Evolutionary conservation across 2,329 filamentous ascomycete genomes (phyloP).

Genomic region (Arthrinium puccinioides): DNA sequence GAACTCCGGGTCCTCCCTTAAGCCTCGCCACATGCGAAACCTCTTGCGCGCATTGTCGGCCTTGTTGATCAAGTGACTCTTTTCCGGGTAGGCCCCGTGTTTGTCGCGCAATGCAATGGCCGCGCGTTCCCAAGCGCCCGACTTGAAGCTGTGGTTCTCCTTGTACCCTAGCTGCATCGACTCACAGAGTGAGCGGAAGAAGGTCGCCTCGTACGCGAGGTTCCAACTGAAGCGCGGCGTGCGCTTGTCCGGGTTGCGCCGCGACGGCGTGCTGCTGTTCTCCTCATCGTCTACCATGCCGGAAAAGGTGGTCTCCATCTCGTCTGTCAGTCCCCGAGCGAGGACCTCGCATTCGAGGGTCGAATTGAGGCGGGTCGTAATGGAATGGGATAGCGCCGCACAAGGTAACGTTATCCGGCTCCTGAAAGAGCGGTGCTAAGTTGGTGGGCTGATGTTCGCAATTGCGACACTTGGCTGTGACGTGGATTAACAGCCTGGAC

Average conservation of each 20-base stretch:
- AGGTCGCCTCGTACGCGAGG: conserved; percentile 49
- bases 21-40: conserved; percentile 53
- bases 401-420: too few relatives aligned
- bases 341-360: not conserved
- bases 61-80: conserved; percentile 57
- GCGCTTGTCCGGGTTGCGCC: conserved; percentile 22
- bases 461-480: too few relatives aligned
- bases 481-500: too few relatives aligned
- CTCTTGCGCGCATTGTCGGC: conserved; percentile 57
- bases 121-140: conserved; percentile 53
- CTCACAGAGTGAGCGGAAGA: conserved; percentile 53
- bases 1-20: conserved; percentile 51
- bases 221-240: conserved; percentile 54
- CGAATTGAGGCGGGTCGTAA: too few relatives aligned
- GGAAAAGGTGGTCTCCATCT: not conserved
- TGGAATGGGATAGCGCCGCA: too few relatives aligned
- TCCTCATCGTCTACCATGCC: conserved; percentile 23
- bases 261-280: conserved; percentile 10
- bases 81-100: conserved; percentile 50
- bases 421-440: too few relatives aligned
- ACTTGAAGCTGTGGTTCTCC: conserved; percentile 54
- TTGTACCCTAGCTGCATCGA: conserved; percentile 48
- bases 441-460: too few relatives aligned
- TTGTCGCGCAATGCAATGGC: conserved; percentile 45
- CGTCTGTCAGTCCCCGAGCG: not conserved